Evolutionary conservation across 1,139 yeast species (phyloP), one percentile per base, ranked within the genome.

Genomic region (Taphrina confusa): DNA sequence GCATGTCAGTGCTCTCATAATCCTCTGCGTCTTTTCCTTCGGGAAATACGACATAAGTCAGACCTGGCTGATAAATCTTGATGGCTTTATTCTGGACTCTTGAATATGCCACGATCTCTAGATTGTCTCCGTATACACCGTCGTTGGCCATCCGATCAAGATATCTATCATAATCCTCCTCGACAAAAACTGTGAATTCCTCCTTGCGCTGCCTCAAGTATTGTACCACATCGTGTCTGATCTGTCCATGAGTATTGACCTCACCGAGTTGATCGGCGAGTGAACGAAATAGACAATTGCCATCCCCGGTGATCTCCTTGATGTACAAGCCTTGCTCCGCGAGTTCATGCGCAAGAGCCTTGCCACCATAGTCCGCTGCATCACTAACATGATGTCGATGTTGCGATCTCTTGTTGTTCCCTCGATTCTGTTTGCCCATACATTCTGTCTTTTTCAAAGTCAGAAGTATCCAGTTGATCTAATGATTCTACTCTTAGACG

Each of bases 231-330:
- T 64, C 66, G 1, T 64, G 62, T 1, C 78, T 69, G 27, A 75
- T 64, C 58, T 68, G 68, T 9, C 62, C 65, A 12, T 66, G 67
- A 1, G 71, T 70, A 11, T 23, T 27, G 27, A 20, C 25, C 55
- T 74, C 74, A 12, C 78, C 78, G 51, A 68, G 72, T 64, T 75
- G 78, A 64, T 75, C 78, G 14, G 76, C 70, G 39, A 75, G 62
- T 0, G 78, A 73, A n/a, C 78, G 69, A 62, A 75, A 75, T 28
- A 75, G 65, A 62, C 78, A 75, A 68, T 75, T 75, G 23, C 78
- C 78, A 57, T 75, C 78, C 9, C 78, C 78, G 18, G 68, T 67
- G 37, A 74, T 75, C 9, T 72, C 67, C 5, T 75, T 65, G 1
- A 76, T 76, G 63, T 73, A 74, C 6, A 75, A 67, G 1, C 73